A percentile compares a stretch with the other conserved stretches of the same genome.
These are phyloP conservation scores for Chalaropsis ovoidea DNA, from an alignment of 2,329 filamentous ascomycete genomes.

Conservation along the genomic window DNA sequence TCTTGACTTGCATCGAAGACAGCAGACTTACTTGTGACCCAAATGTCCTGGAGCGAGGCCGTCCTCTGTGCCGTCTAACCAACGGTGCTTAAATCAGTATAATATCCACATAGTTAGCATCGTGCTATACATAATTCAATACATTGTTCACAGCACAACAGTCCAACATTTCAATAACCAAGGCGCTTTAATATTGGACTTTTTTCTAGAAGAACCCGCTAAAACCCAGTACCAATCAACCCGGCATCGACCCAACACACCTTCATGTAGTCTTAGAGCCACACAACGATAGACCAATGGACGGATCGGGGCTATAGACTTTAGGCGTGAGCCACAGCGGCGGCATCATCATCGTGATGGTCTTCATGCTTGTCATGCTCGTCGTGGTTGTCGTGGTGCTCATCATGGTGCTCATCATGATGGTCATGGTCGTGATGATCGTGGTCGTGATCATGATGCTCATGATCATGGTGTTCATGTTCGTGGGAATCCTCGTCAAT, in stretches of 20 bases:
- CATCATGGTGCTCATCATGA: not conserved
- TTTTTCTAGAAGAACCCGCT: not conserved
- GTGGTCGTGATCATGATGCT: not conserved
- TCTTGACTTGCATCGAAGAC: constrained; percentile 30
- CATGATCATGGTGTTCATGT: not conserved
- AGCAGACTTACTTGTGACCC: constrained; percentile 30
- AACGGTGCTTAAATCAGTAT: constrained; percentile 15
- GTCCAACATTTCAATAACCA: not conserved
- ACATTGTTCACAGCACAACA: not conserved
- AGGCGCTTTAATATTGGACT: constrained; percentile 8
- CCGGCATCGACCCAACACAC: not conserved
- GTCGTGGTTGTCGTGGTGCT: not conserved
- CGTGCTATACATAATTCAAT: not conserved
- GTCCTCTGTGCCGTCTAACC: constrained; percentile 29
- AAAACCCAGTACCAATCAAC: not conserved
- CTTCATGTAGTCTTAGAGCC: not conserved
- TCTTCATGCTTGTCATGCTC: not conserved
- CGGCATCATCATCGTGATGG: not conserved
- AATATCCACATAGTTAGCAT: not conserved
- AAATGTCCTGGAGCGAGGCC: constrained; percentile 30
- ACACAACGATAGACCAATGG: not conserved
- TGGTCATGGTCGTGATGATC: not conserved
- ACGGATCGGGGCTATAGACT: not conserved
- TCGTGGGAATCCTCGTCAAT: not conserved
- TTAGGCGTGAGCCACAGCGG: not conserved